Evolutionary conservation across 2,329 filamentous ascomycete genomes (phyloP), one percentile per base, ranked within the genome.

Genomic region (Cadophora luteo-olivacea): DNA sequence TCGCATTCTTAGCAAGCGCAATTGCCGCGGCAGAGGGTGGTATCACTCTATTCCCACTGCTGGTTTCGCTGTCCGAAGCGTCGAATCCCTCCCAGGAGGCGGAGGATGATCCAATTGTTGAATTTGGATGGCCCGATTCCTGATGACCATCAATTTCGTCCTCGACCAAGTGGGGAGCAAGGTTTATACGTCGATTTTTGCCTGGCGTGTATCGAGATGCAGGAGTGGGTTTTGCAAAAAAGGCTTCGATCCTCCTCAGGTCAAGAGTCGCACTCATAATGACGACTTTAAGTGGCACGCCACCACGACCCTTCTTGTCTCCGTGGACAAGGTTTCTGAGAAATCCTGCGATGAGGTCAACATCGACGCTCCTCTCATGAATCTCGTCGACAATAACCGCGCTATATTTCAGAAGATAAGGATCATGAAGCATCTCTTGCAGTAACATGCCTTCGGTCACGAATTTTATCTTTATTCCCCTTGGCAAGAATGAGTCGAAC

Each of bases 241-340:
- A 98, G 0, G 83, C 82, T 54, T 88, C 85, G 38, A 98, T 88
- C 66, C 86, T 88, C 69, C 95, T 90, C 68, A 97, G 89, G 78
- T 98, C 93, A 48, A 94, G 93, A 7, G 96, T 99, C 61, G 96
- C 96, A 84, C 94, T 97, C 96, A 99, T 99, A 77, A 98, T 88
- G 41, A 97, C 87, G 3, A 98, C 89, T 79, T 97, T 98, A 66
- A 99, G 82, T 0, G 92, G 90, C 36, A 91, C 82, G 5, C 91
- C 92, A 8, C 90, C 89, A 4, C 91, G 87, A 7, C 89, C 89
- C 55, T 86, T 83, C 48, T 87, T 86, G 66, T 89, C 84, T 2
- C 86, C 83, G 0, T 84, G 82, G 0, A 96, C 82, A 58, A 98
- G 87, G 69, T 92, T 91, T 77, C 92, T 92, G 70, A 99, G 78